Evolutionary conservation across 768 basidiomycete species (phyloP), one percentile per base, ranked within the genome.

Genomic region (Tylopilus sp.): DNA sequence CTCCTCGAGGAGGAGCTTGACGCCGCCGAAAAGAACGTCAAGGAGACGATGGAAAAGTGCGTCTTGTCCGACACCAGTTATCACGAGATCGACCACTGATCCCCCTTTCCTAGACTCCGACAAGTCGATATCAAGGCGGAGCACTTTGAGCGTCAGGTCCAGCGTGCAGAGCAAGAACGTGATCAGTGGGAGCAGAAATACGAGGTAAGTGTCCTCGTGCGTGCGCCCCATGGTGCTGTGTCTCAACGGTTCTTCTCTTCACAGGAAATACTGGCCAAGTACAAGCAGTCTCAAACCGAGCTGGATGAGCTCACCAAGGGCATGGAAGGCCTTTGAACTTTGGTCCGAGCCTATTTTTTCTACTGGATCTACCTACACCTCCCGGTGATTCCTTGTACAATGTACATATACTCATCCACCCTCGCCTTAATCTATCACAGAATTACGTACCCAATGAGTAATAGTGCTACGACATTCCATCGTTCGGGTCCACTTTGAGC

Each of bases 101-200:
- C 53, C 50, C 49, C 48, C 17, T 23, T 25, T 39, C 25, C 4
- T 61, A 98, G 95, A 71, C 79, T 99, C 61, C 79, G 95, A 56
- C 91, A 95, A 66, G 93, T 95, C 51, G 97, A 99, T 67, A 88
- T 98, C 72, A 99, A 98, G 76, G 95, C 95, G 10, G 97, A 99
- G 71, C 93, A 98, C 74, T 97, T 91, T 67, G 95, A 98, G 73
- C 83, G 94, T 44, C 91, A 95, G 67, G 85, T 97, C 18, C 77
- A 83, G 58, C 81, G 89, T 40, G 75, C 82, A 43, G 95, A 98
- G 68, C 83, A 89, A 65, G 97, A 99, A 70, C 85, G 95, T 45
- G 95, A 98, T 68, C 63, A 68, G 36, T 93, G 89, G 91, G 95
- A 97, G 82, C 82, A 86, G 79, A 98, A 95, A 73, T 89, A 82